These are phyloP conservation scores for Helotiales sp. DNA, from an alignment of 2,329 filamentous ascomycete species.

Conservation along the genomic window DNA sequence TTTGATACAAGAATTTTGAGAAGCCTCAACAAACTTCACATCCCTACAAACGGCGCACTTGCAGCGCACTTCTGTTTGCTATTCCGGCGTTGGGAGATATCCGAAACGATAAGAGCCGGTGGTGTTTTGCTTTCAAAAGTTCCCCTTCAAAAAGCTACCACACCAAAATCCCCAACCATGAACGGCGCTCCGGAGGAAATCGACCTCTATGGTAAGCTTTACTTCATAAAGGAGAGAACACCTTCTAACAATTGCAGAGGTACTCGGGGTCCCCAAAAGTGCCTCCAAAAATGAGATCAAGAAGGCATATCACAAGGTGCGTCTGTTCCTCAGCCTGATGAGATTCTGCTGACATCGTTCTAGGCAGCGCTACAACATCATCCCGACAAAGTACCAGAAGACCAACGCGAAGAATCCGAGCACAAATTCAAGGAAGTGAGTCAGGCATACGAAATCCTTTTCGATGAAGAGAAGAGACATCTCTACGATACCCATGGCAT, in stretches of 20 bases:
- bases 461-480: constrained; percentile 89
- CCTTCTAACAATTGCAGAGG: constrained; percentile 52
- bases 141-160: neutral
- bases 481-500: constrained; percentile 95
- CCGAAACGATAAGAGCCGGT: neutral
- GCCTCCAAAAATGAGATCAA: constrained; percentile 83
- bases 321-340: constrained; percentile 13
- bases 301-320: constrained; percentile 93
- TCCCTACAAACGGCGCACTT: neutral
- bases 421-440: constrained; percentile 89
- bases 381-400: constrained; percentile 91
- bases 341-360: constrained; percentile 23
- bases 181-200: constrained; percentile 39
- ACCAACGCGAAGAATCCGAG: constrained; percentile 82
- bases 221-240: neutral
- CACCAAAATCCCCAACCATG: constrained; percentile 25
- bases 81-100: neutral
- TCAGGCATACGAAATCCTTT: constrained; percentile 96
- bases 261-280: constrained; percentile 72
- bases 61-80: neutral
- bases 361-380: constrained; percentile 86
- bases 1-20: neutral
- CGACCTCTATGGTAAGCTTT: constrained; percentile 60
- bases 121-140: neutral
- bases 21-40: constrained; percentile 7